Evolutionary conservation across 768 basidiomycete species (phyloP).

Genomic region (Glaciozyma martinii): DNA sequence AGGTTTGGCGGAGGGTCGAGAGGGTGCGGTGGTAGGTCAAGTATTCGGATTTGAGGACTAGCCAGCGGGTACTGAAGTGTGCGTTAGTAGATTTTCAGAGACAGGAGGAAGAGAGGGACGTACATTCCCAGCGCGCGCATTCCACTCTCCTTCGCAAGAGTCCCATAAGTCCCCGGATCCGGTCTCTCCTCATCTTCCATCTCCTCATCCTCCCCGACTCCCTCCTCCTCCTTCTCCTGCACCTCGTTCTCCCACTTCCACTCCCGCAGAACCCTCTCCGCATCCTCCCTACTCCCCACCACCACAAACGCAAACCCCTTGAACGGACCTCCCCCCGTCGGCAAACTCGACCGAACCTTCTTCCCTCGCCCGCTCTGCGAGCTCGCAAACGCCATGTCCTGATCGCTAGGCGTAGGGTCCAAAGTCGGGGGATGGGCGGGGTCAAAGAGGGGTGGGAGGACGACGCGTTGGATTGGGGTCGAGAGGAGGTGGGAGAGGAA

Average conservation of each 20-base stretch:
- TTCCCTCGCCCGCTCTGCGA: background rate
- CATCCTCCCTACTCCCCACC: slow-evolving; percentile 10
- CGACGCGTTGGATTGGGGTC: slow-evolving; percentile 11
- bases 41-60: slow-evolving; percentile 30
- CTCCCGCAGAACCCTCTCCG: background rate
- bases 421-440: background rate
- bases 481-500: slow-evolving; percentile 19
- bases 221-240: background rate
- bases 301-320: slow-evolving; percentile 32
- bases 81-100: background rate
- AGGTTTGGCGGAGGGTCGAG: slow-evolving; percentile 7
- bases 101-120: background rate
- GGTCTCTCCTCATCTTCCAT: background rate
- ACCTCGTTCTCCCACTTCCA: slow-evolving; percentile 20
- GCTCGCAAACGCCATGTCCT: background rate
- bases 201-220: background rate
- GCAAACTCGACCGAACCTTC: slow-evolving; percentile 9
- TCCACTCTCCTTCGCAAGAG: background rate
- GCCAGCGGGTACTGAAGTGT: slow-evolving; percentile 20
- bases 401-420: background rate
- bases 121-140: background rate
- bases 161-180: too few relatives aligned
- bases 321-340: slow-evolving; percentile 32
- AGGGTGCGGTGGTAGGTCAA: slow-evolving; percentile 27
- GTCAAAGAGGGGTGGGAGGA: slow-evolving; percentile 25